phyloP scores from a whole-genome alignment of 768 basidiomycete genomes.

The Lentinus tigrinus region DNA sequence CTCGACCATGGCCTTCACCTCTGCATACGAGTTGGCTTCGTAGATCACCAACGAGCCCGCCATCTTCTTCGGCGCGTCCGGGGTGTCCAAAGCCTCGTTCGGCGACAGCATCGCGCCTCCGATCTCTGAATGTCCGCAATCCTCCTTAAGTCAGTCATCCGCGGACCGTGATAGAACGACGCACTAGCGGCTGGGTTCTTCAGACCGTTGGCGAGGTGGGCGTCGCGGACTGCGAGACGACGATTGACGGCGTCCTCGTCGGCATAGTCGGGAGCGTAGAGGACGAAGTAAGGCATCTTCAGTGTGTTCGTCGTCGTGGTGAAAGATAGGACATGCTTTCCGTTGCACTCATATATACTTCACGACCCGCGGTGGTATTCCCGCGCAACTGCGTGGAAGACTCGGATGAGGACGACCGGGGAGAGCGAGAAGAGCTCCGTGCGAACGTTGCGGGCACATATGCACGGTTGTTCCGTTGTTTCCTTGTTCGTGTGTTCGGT shows the following conservation, averaged over 20 bases:
- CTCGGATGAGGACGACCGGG: too few species aligned
- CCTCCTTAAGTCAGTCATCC: too few species aligned
- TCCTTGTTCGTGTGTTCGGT: too few species aligned
- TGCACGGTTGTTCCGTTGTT: too few species aligned
- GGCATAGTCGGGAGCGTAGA: conserved; percentile 68
- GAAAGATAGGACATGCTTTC: too few species aligned
- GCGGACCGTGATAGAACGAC: conserved; percentile 23
- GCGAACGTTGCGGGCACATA: too few species aligned
- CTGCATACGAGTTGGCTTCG: conserved; percentile 52
- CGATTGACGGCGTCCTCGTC: conserved; percentile 56
- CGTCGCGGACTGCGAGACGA: conserved; percentile 53
- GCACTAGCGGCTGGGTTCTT: conserved; percentile 47
- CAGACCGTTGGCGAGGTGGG: conserved; percentile 48
- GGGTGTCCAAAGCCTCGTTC: conserved; percentile 17
- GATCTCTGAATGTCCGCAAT: conserved; percentile 16
- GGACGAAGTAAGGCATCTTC: conserved; percentile 39
- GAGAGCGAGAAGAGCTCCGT: too few species aligned
- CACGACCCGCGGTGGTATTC: too few species aligned
- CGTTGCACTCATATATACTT: too few species aligned
- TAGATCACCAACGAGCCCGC: conserved; percentile 56
- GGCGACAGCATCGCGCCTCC: conserved; percentile 22
- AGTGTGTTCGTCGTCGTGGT: too few species aligned
- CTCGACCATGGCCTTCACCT: conserved; percentile 38
- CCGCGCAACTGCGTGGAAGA: too few species aligned
- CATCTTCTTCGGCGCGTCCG: conserved; percentile 49